Evolutionary conservation across 495 filamentous ascomycete genomes (phyloP).

Genomic region (Hypoxylon perforatum): DNA sequence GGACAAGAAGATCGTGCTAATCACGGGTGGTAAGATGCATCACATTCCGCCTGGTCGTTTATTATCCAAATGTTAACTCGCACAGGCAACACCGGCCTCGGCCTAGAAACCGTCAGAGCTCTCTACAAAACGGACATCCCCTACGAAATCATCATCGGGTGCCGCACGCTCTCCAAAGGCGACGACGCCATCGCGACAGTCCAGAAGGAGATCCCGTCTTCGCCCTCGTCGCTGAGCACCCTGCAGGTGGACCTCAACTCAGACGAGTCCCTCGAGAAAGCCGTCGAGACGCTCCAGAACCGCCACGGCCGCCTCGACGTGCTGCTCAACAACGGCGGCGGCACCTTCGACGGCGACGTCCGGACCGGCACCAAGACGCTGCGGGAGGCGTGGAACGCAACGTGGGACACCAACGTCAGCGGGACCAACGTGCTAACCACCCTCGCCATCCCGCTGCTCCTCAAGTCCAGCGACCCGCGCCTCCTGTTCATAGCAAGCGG

Average conservation of each 20-base stretch:
- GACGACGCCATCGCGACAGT: conserved; percentile 52
- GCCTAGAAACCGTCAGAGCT: conserved; percentile 60
- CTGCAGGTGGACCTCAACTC: conserved; percentile 63
- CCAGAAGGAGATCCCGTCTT: conserved; percentile 50
- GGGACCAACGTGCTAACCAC: conserved; percentile 61
- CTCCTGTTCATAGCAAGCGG: conserved; percentile 64
- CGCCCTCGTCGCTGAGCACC: conserved; percentile 47
- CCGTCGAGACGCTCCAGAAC: conserved; percentile 46
- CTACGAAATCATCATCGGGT: conserved; percentile 62
- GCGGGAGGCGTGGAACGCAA: conserved; percentile 58
- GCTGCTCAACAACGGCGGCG: conserved; percentile 65
- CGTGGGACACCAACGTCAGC: conserved; percentile 62
- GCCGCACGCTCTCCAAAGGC: conserved; percentile 57
- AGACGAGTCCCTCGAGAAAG: conserved; percentile 62
- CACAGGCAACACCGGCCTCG: conserved; percentile 60
- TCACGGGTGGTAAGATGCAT: conserved; percentile 46
- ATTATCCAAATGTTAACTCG: no score
- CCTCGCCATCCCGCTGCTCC: conserved; percentile 58
- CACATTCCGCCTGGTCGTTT: not conserved
- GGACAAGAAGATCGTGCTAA: conserved; percentile 43
- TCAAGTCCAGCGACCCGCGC: conserved; percentile 56
- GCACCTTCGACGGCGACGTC: conserved; percentile 49
- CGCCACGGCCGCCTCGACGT: conserved; percentile 61
- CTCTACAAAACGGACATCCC: conserved; percentile 52
- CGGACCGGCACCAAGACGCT: conserved; percentile 37